Base-by-base conservation (phyloP, 2,329 filamentous ascomycete genomes). In the Rutstroemia sp. region DNA sequence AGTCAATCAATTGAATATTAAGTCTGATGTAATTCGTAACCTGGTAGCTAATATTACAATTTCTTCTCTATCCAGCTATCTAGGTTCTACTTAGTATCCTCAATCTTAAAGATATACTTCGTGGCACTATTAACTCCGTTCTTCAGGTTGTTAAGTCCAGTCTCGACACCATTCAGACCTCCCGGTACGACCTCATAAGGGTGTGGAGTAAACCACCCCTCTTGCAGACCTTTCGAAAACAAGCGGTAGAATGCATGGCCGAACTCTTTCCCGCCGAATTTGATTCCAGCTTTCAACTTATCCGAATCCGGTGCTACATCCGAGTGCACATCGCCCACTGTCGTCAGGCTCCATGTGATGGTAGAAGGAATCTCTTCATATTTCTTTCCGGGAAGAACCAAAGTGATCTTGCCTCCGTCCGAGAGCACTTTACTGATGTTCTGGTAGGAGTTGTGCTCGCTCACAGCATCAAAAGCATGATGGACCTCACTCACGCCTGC, bases 121-220 rank as follows among this genome's bases (percentile, higher is more conserved):
- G 81, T 73, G 1, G 76, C 84, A 63, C 79, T 84, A 21, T 79
- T 82, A 68, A 80, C 82, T 0, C 84, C 84, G 27, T 73, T 75
- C 66, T 77, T 80, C 65, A 88, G 67, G 60, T 81, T 77, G 61
- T 69, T 67, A 68, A 87, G 64, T 0, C 72, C 83, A 36, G 65
- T 69, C 63, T 83, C 70, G 2, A 80, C 65, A 3, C 77, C 76
- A 30, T 69, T 70, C 52, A 81, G 61, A 0, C 78, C 78, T 2
- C 76, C 76, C 0, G 74, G 70, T 1, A 82, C 67, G 12, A 83
- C 72, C 67, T 82, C 77, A 46, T 72, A 68, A 44, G 76, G 76
- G 65, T 82, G 79, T 6, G 68, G 63, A 58, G 67, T 71, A 51
- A 82, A 76, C 70, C 73, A 78, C 0, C 78, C 78, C 58, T 81